Evolutionary conservation across 177 flowering plant genomes (phyloP), one percentile per base, ranked within the genome.

Genomic region (Vitis hybrid): DNA sequence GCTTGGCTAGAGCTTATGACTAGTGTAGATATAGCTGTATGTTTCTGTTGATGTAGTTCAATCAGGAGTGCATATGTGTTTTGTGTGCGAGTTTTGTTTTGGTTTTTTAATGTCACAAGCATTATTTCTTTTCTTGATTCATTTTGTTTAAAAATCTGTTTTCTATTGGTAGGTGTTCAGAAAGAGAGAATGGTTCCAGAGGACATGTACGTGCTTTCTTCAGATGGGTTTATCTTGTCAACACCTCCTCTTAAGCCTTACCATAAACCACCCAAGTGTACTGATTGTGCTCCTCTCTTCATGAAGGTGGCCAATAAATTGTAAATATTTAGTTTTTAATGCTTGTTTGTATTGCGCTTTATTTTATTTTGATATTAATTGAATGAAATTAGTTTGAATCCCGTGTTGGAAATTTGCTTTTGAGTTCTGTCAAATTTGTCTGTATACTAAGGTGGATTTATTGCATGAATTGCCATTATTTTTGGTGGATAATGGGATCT

Each of bases 121-220:
- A 34, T 34, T 34, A 34, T 34, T 34, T 34, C 39, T 34, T 34
- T 34, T 34, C 39, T 34, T 4, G 39, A 34, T 34, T 34, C 10
- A 31, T 13, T 61, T 2, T 63, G 65, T 18, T 53, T 34, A 0
- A 13, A 6, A 53, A 50, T 31, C 61, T 57, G 26, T 55, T 48
- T 19, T 61, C 50, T 54, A 20, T 51, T 14, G 59, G 34, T 75
- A 95, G 99, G 98, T 65, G 97, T 95, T 70, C 98, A 89, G 79
- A 95, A 95, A 88, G 98, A 95, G 81, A 85, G 98, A 74, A 95
- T 95, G 97, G 67, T 76, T 53, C 81, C 93, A 5, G 99, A 94
- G 69, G 97, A 92, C 73, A 92, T 94, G 97, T 94, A 91, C 74
- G 83, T 91, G 64, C 70, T 94, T 45, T 79, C 88, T 58, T 73